phyloP scores from a whole-genome alignment of 352 stramenopile genomes.

The Phytophthora vignae region DNA sequence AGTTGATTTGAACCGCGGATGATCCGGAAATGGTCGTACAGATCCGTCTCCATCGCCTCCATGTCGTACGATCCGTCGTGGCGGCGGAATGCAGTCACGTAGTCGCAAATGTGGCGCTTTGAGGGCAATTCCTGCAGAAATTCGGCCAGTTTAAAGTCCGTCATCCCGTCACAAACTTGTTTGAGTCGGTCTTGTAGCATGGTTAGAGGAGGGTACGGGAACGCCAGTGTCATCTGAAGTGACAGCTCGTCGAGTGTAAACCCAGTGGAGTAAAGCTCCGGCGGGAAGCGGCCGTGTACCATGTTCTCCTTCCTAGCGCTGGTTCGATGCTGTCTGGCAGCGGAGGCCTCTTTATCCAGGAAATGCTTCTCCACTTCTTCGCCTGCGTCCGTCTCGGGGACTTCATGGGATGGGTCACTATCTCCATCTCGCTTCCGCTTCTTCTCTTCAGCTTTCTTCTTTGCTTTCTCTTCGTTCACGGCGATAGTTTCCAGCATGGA shows the following conservation, averaged over 20 bases:
- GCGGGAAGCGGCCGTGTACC: constrained; percentile 70
- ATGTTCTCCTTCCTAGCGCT: constrained; percentile 63
- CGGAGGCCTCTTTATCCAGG: constrained; percentile 47
- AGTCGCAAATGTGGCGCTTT: constrained; percentile 91
- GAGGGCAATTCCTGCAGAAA: constrained; percentile 92
- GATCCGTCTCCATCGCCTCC: constrained; percentile 57
- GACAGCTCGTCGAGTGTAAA: constrained; percentile 69
- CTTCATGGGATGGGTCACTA: constrained; percentile 24
- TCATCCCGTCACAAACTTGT: constrained; percentile 80
- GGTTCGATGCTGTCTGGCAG: constrained; percentile 34
- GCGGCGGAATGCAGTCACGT: constrained; percentile 62
- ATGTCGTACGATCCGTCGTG: constrained; percentile 64
- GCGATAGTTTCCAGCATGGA: constrained; percentile 65
- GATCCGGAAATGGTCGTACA: constrained; percentile 86
- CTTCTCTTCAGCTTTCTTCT: constrained; percentile 51
- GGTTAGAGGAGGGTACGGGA: constrained; percentile 60
- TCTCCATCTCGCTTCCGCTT: constrained; percentile 41
- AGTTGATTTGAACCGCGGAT: constrained; percentile 63
- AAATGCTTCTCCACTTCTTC: constrained; percentile 66
- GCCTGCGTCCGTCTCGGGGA: constrained; percentile 44
- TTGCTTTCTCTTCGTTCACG: constrained; percentile 59
- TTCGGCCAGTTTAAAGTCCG: constrained; percentile 86
- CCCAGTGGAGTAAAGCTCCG: constrained; percentile 68
- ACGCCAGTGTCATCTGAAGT: constrained; percentile 54
- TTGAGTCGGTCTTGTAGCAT: constrained; percentile 63